Percentiles rank a stretch among this genome's conserved stretches.
These are phyloP conservation scores for Mortierella sp. DNA, from an alignment of 371 early-diverging fungal species.

Conservation along the genomic window DNA sequence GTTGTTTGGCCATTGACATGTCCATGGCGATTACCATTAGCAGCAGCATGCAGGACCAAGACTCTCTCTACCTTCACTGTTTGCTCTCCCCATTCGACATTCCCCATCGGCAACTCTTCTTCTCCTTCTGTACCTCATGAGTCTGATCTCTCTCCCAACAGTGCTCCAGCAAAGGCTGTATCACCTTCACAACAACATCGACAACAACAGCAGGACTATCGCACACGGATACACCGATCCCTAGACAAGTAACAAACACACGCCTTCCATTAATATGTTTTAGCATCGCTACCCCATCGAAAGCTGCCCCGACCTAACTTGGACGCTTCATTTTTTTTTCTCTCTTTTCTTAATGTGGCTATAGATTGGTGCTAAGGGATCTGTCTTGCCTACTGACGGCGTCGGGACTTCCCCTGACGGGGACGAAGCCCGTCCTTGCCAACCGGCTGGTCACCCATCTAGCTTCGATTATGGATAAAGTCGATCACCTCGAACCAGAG, in stretches of 20 bases:
- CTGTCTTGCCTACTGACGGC: slow-evolving; percentile 20
- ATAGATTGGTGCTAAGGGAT: slow-evolving; percentile 24
- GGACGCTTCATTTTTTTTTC: not conserved
- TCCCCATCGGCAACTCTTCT: not conserved
- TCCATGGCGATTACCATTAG: not conserved
- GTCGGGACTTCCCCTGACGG: slow-evolving; percentile 34
- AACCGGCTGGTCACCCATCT: slow-evolving; percentile 26
- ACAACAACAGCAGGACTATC: not conserved
- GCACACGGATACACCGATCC: slow-evolving; percentile 8
- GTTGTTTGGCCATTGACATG: slow-evolving; percentile 5
- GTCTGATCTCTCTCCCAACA: not conserved
- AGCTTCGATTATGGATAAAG: slow-evolving; percentile 16
- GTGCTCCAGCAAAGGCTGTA: not conserved
- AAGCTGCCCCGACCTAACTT: not conserved
- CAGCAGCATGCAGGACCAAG: not conserved
- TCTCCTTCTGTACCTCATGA: not conserved
- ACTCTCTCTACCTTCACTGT: not conserved
- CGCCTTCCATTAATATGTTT: not conserved
- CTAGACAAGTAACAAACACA: slow-evolving; percentile 2
- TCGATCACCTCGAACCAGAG: slow-evolving; percentile 14
- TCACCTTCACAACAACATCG: not conserved
- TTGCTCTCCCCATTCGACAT: not conserved
- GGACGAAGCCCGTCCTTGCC: slow-evolving; percentile 31
- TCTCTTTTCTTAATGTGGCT: not conserved
- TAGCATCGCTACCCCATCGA: not conserved